These are phyloP conservation scores for Madurella fahalii DNA, from an alignment of 2,329 filamentous ascomycete species.

Conservation along the genomic window DNA sequence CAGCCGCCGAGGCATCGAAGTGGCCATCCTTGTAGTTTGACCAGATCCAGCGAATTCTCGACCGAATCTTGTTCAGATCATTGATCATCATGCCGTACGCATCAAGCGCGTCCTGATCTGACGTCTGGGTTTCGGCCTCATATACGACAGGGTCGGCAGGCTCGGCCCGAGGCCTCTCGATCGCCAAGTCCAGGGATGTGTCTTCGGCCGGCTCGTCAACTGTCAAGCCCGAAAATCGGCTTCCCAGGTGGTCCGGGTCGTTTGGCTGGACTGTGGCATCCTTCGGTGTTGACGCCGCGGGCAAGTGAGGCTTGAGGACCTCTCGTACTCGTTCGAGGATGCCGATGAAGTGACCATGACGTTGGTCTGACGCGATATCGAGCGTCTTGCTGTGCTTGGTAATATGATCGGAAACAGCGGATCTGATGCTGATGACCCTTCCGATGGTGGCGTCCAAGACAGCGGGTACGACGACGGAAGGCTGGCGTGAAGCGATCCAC, in stretches of 20 bases:
- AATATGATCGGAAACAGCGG: constrained; percentile 27
- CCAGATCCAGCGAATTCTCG: constrained; percentile 32
- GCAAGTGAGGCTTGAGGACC: constrained; percentile 26
- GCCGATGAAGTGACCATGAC: constrained; percentile 34
- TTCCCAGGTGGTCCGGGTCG: constrained; percentile 20
- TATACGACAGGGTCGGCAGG: too few species aligned
- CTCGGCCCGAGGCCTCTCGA: too few species aligned
- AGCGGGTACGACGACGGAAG: constrained; percentile 28
- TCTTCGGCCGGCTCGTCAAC: constrained; percentile 37
- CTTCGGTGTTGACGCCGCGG: background rate
- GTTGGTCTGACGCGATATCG: constrained; percentile 24
- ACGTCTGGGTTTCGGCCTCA: constrained; percentile 29
- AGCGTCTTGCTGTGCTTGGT: constrained; percentile 12
- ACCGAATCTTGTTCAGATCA: constrained; percentile 31
- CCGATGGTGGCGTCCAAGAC: constrained; percentile 32
- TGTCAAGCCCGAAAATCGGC: constrained; percentile 34
- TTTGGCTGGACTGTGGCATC: background rate
- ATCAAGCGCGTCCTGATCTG: constrained; percentile 28
- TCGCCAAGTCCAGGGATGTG: background rate
- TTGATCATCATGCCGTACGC: constrained; percentile 28
- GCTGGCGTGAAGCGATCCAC: constrained; percentile 29
- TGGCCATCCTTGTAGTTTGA: constrained; percentile 22
- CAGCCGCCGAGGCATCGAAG: constrained; percentile 32
- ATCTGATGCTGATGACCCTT: constrained; percentile 35
- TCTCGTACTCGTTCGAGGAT: constrained; percentile 35